Conservation (phyloP, 129 eudicot genomes). For the Sambucus nigra region DNA sequence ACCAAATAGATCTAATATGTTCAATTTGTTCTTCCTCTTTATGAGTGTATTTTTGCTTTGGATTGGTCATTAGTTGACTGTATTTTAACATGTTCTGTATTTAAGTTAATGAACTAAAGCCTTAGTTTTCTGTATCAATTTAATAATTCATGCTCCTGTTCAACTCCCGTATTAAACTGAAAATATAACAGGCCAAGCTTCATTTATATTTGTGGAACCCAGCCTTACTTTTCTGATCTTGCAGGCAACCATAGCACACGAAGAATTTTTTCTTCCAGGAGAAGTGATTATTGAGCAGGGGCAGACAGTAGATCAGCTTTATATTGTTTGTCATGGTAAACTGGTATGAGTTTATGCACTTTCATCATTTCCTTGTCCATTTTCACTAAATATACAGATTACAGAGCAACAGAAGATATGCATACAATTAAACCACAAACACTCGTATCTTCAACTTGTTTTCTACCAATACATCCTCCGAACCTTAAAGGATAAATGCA, state of each 20-base stretch:
- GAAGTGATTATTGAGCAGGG: constrained; percentile 67
- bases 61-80: background rate
- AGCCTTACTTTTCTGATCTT: constrained; percentile 5
- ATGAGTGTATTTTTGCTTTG: background rate
- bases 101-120: too few relatives aligned
- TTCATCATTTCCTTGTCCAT: constrained; percentile 2
- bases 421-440: too few relatives aligned
- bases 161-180: background rate
- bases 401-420: background rate
- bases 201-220: constrained; percentile 1
- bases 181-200: background rate
- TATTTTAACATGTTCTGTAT: background rate
- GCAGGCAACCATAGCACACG: constrained; percentile 55
- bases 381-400: background rate
- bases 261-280: constrained; percentile 65
- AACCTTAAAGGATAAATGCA: too few relatives aligned
- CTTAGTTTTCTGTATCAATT: background rate
- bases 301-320: constrained; percentile 45
- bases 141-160: background rate
- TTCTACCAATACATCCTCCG: too few relatives aligned
- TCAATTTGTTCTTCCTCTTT: background rate
- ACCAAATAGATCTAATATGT: background rate
- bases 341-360: constrained; percentile 28
- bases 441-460: too few relatives aligned
- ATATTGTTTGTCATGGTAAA: constrained; percentile 56